Evolutionary conservation across 2,329 filamentous ascomycete species (phyloP).

Genomic region (Phyllosticta ampelicida): DNA sequence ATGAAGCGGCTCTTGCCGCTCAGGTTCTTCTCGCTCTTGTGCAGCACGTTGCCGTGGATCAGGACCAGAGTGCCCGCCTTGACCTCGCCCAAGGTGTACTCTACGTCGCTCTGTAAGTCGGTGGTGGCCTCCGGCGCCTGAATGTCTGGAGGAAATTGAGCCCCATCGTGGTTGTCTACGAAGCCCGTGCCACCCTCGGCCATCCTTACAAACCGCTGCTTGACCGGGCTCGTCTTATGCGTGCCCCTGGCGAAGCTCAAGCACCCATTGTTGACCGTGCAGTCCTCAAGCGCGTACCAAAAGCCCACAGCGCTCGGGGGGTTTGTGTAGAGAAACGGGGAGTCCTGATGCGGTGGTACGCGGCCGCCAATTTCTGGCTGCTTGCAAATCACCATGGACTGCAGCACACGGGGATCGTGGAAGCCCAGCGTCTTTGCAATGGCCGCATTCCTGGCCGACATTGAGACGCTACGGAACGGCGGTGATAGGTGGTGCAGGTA

Average conservation of each 20-base stretch:
- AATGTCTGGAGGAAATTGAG: slow-evolving; percentile 47
- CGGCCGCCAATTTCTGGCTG: slow-evolving; percentile 91
- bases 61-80: slow-evolving; percentile 84
- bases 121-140: slow-evolving; percentile 23
- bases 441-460: slow-evolving; percentile 45
- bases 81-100: slow-evolving; percentile 73
- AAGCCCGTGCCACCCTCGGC: slow-evolving; percentile 35
- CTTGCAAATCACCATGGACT: slow-evolving; percentile 98
- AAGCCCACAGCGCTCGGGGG: slow-evolving; percentile 85
- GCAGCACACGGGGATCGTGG: slow-evolving; percentile 63
- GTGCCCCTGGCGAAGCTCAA: slow-evolving; percentile 76
- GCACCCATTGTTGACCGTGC: slow-evolving; percentile 76
- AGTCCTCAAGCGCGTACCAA: slow-evolving; percentile 96
- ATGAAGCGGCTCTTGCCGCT: slow-evolving; percentile 83
- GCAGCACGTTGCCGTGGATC: slow-evolving; percentile 90
- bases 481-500: slow-evolving; percentile 39
- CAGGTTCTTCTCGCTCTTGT: slow-evolving; percentile 90
- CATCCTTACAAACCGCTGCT: slow-evolving; percentile 62
- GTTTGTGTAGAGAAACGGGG: slow-evolving; percentile 82
- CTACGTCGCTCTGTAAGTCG: slow-evolving; percentile 32
- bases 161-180: slow-evolving; percentile 51
- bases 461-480: slow-evolving; percentile 39
- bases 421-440: slow-evolving; percentile 67
- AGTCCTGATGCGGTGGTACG: slow-evolving; percentile 86
- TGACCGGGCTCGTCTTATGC: slow-evolving; percentile 62